Evolutionary conservation across 2,329 filamentous ascomycete species (phyloP).

Genomic region (Claviceps paspali): DNA sequence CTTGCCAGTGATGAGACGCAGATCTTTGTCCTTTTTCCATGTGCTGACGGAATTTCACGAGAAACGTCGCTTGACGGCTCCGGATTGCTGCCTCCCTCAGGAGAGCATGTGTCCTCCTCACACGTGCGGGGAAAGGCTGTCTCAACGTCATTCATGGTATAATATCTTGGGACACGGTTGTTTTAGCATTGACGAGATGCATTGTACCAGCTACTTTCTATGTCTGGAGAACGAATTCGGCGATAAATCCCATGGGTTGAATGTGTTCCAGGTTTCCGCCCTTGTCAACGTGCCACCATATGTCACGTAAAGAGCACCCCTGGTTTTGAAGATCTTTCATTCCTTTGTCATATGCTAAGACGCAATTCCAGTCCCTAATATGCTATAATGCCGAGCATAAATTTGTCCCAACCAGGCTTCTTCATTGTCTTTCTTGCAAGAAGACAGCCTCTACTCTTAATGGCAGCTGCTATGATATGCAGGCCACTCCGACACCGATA

Average conservation of each 20-base stretch:
- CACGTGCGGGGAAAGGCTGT: no score
- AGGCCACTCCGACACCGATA: constrained; percentile 24
- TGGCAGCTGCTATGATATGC: constrained; percentile 18
- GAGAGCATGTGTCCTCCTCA: no score
- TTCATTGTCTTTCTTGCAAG: constrained; percentile 14
- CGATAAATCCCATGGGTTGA: no score
- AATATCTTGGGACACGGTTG: no score
- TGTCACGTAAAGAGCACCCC: background rate
- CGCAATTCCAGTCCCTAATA: constrained; percentile 20
- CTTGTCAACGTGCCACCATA: background rate
- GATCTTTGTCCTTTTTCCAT: no score
- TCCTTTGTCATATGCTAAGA: constrained; percentile 24
- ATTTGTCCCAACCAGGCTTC: constrained; percentile 24
- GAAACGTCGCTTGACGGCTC: no score
- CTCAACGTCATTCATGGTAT: no score
- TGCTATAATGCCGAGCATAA: constrained; percentile 25
- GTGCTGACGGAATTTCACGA: no score
- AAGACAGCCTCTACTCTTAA: constrained; percentile 19
- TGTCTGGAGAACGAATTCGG: no score
- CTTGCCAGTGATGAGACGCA: background rate
- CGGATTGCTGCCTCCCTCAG: no score
- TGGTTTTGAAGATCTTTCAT: constrained; percentile 16
- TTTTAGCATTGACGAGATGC: no score
- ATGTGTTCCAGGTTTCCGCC: background rate
- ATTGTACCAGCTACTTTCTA: no score